Percentiles rank a stretch among this genome's conserved stretches.
Conservation (phyloP, 2,329 filamentous ascomycete species). For the Trichophyton verrucosum region DNA sequence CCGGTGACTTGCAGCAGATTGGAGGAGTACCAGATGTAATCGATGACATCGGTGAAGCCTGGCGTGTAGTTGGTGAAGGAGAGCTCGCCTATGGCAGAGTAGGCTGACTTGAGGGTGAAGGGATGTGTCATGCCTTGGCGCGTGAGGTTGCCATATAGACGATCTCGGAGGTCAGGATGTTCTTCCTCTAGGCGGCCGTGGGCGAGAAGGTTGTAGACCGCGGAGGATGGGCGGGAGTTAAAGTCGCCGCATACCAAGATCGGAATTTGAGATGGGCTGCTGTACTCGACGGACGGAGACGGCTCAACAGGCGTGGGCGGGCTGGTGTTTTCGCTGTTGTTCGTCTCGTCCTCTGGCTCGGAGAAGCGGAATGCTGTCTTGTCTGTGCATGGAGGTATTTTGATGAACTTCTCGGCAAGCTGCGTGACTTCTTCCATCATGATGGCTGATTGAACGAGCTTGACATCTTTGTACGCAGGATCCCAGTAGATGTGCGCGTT, state of each 20-base stretch:
- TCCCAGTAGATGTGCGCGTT: conserved; percentile 97
- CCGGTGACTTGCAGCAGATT: conserved; percentile 76
- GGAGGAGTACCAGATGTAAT: conserved; percentile 96
- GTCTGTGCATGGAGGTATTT: conserved; percentile 67
- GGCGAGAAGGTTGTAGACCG: conserved; percentile 80
- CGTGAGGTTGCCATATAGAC: conserved; percentile 88
- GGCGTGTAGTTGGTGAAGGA: conserved; percentile 96
- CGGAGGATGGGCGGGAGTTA: conserved; percentile 78
- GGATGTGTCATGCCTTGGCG: conserved; percentile 85
- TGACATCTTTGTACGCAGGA: conserved; percentile 79
- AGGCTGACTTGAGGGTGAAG: conserved; percentile 85
- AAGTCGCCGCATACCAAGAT: conserved; percentile 89
- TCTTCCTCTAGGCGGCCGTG: conserved; percentile 65
- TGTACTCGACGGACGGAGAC: conserved; percentile 74
- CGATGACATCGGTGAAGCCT: conserved; percentile 80
- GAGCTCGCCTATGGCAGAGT: conserved; percentile 71
- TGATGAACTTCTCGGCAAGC: conserved; percentile 71
- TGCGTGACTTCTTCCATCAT: conserved; percentile 85
- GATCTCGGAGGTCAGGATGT: conserved; percentile 65
- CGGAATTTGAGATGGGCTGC: conserved; percentile 75
- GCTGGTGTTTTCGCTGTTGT: conserved; percentile 28
- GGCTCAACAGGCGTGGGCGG: conserved; percentile 44
- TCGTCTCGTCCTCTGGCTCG: conserved; percentile 35
- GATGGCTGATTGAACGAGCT: conserved; percentile 90
- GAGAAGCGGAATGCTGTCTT: conserved; percentile 47